Evolutionary conservation across 2,329 filamentous ascomycete genomes (phyloP).

Genomic region (Sporothrix dimorphospora): DNA sequence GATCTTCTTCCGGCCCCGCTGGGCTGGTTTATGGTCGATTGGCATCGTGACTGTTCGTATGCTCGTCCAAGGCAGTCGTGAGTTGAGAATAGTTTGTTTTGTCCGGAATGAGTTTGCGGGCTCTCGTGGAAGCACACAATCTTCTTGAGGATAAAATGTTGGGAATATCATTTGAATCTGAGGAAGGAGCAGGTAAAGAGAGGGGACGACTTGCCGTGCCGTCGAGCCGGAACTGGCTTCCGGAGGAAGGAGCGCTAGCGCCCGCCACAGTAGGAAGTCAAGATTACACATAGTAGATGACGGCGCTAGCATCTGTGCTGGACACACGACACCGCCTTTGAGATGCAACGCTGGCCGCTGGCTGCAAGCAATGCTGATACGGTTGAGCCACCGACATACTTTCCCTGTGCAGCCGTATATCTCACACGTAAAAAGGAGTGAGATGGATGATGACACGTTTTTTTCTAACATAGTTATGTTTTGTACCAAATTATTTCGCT

Average conservation of each 20-base stretch:
- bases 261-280: not conserved
- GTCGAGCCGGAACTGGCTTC: not conserved
- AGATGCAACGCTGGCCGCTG: not conserved
- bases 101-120: not conserved
- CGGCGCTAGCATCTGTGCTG: not conserved
- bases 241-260: not conserved
- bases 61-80: not conserved
- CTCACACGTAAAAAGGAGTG: no score
- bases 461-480: no score
- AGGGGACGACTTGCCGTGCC: not conserved
- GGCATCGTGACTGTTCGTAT: not conserved
- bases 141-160: not conserved
- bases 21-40: not conserved
- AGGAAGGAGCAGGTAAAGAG: not conserved
- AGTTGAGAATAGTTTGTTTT: not conserved
- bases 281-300: not conserved
- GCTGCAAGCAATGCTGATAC: no score
- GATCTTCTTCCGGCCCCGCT: slow-evolving; percentile 5
- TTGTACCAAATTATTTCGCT: no score
- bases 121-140: not conserved
- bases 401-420: no score
- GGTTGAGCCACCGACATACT: no score
- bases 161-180: not conserved
- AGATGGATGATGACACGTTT: no score
- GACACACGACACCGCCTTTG: not conserved